phyloP scores from a whole-genome alignment of 139 green algal species.

The Coccomyxa sp. region DNA sequence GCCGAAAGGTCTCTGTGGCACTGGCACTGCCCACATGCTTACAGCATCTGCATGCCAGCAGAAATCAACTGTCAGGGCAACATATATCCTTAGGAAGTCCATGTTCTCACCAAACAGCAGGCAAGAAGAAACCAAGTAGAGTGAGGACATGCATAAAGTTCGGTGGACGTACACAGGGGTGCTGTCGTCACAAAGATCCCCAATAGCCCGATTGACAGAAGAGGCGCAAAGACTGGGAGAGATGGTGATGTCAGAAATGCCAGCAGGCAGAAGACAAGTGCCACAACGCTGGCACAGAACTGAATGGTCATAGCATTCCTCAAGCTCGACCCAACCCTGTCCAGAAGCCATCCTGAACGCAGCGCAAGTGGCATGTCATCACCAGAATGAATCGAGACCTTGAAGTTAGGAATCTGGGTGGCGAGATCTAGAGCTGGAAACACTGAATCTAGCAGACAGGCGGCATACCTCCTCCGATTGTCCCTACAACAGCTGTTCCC shows the following conservation, averaged over 20 bases:
- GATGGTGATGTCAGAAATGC: slow-evolving; percentile 42
- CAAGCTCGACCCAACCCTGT: slow-evolving; percentile 62
- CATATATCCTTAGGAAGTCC: too few species aligned
- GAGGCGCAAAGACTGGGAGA: neutral
- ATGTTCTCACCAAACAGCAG: too few species aligned
- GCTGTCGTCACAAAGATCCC: slow-evolving; percentile 46
- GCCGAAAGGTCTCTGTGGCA: neutral
- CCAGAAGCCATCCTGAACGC: slow-evolving; percentile 47
- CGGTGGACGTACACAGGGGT: too few species aligned
- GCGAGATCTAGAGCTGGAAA: neutral
- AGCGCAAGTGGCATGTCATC: neutral
- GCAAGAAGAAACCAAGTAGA: too few species aligned
- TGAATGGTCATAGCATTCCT: slow-evolving; percentile 27
- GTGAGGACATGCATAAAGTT: too few species aligned
- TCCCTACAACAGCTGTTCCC: slow-evolving; percentile 41
- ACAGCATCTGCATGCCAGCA: neutral
- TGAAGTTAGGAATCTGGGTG: neutral
- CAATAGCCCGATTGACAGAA: slow-evolving; percentile 35
- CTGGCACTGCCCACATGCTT: neutral
- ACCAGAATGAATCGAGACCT: neutral
- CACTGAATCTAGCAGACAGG: neutral
- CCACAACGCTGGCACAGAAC: neutral
- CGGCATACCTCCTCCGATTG: neutral
- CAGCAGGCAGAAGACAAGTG: slow-evolving; percentile 50
- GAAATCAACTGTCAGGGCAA: too few species aligned